Evolutionary conservation across 306 rosid genomes (phyloP), one percentile per base, ranked within the genome.

Genomic region (Vicia faba): DNA sequence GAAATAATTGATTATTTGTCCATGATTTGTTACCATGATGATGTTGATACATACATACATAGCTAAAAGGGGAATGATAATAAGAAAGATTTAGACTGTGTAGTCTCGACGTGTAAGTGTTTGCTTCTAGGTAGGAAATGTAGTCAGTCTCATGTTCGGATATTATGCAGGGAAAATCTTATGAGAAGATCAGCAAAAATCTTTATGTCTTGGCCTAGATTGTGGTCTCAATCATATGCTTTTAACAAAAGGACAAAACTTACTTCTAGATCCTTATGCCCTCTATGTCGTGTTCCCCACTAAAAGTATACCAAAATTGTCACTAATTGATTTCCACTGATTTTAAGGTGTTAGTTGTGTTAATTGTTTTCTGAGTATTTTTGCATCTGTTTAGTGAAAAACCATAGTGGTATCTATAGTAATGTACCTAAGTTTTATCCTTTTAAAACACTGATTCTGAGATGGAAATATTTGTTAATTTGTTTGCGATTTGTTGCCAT

Each of bases 201-300:
- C n/a, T n/a, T n/a, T n/a, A n/a, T n/a, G n/a, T n/a, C n/a, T n/a
- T n/a, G n/a, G n/a, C n/a, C n/a, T n/a, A n/a, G n/a, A n/a, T n/a
- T n/a, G n/a, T n/a, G n/a, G n/a, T n/a, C n/a, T n/a, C n/a, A n/a
- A n/a, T n/a, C n/a, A n/a, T n/a, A n/a, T n/a, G n/a, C n/a, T n/a
- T n/a, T n/a, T n/a, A n/a, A n/a, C n/a, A n/a, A n/a, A n/a, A 89
- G 96, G 95, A 54, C 16, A 5, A 54, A 54, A 25, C 35, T 25
- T 12, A 13, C 61, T 5, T 25, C 36, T 54, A 54, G 61, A 25
- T 12, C 4, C n/a, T n/a, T n/a, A n/a, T n/a, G n/a, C n/a, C n/a
- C n/a, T n/a, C 25, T 54, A 12, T 54, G 11, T 26, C 7, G 9
- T 12, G 36, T 54, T 54, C 36, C 11, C 18, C 38, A 55, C 18